These are phyloP conservation scores for Yamadazyma songkhlaensis DNA, from an alignment of 1,139 yeast genomes.

Conservation along the genomic window DNA sequence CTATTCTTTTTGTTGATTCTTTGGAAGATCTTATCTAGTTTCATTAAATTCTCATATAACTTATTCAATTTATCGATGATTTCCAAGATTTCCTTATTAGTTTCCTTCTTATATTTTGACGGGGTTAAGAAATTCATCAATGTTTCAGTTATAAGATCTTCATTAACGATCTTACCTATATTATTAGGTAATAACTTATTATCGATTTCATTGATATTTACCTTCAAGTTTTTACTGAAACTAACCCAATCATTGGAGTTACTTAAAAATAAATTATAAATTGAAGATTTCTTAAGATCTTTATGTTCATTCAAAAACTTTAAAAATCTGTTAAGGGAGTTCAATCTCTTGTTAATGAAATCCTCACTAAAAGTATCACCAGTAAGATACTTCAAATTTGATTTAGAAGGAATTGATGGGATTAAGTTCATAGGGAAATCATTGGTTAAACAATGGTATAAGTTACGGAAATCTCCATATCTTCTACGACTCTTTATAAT, in stretches of 20 bases:
- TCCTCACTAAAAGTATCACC: constrained; percentile 88
- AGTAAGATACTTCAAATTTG: constrained; percentile 84
- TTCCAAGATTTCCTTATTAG: constrained; percentile 76
- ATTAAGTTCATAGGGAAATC: constrained; percentile 84
- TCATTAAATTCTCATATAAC: constrained; percentile 75
- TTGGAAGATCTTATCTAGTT: constrained; percentile 74
- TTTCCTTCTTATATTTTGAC: constrained; percentile 62
- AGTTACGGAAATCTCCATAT: constrained; percentile 76
- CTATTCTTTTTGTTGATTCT: constrained; percentile 72
- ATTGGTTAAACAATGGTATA: constrained; percentile 68
- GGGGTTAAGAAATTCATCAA: constrained; percentile 90
- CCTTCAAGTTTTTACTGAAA: constrained; percentile 62
- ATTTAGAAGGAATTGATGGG: constrained; percentile 94
- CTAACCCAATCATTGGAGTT: constrained; percentile 85
- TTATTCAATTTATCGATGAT: constrained; percentile 81
- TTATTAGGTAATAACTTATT: constrained; percentile 17
- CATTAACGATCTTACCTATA: constrained; percentile 45
- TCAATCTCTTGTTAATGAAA: constrained; percentile 82
- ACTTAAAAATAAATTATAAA: constrained; percentile 68
- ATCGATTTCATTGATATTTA: constrained; percentile 25
- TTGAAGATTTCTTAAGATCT: constrained; percentile 62
- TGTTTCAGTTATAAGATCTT: constrained; percentile 76
- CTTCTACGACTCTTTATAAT: constrained; percentile 64
- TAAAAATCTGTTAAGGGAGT: constrained; percentile 75
- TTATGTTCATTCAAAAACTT: constrained; percentile 75